Base-by-base conservation (phyloP, 495 filamentous ascomycete genomes). In the Aspergillus sclerotiicarbonarius region DNA sequence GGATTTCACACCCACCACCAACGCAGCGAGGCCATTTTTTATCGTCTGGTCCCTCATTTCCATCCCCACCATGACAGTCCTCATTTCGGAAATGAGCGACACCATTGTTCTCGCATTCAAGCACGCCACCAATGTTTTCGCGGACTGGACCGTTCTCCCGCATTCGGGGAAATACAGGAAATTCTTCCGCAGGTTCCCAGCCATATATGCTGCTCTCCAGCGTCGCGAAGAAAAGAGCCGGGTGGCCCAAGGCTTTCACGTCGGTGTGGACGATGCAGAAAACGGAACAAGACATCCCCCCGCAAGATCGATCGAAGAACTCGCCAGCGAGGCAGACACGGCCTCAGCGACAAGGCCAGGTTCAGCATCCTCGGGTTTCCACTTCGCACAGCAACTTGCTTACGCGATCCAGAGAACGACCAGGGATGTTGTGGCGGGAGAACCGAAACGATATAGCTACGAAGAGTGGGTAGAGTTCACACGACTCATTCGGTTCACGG, bases 1-100 rank as follows among this genome's bases (percentile, higher is more conserved):
- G 0, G 91, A 96, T 61, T 78, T 87, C 35, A 84, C 84, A 9
- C 90, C 89, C 0, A 71, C 80, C 13, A 88, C 86, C 7, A 92
- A 91, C 64, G 78, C 86, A 2, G 90, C 87, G 1, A 87, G 87
- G 55, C 81, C 90, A 0, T 93, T 96, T 65, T 96, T 96, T 71
- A 88, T 98, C 8, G 84, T 96, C 59, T 98, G 92, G 92, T 81
- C 78, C 6, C 72, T 87, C 0, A 72, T 87, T 32, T 84, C 85
- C 29, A 80, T 88, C 6, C 85, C 85, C 1, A 88, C 84, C 2
- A 87, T 88, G 84, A 87, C 85, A 0, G 82, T 85, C 56, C 77
- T 88, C 0, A 82, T 88, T 33, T 78, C 75, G 16, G 81, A 86
- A 64, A 84, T 87, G 78, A 84, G 82, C 52, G 80, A 86, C 57